Base-by-base conservation (phyloP, 2,329 filamentous ascomycete species). In the Iodosphaeria phyllophila region DNA sequence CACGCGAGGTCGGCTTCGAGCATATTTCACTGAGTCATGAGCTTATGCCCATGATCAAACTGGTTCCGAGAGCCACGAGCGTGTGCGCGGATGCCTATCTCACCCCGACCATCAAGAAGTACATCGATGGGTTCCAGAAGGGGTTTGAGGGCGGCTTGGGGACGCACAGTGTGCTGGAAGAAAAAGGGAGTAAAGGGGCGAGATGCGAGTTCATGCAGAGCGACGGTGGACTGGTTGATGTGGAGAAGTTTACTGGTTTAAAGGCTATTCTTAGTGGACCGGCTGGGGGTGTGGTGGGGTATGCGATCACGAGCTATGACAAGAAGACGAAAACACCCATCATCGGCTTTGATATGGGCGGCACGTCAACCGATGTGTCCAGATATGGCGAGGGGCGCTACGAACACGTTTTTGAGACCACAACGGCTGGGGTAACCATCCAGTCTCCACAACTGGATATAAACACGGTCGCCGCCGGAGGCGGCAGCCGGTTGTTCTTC, bases 151-250 rank as follows among this genome's bases (percentile, higher is more conserved):
- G 83, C 7, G 78, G 79, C 0, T 54, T 93, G 1, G 82, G 82
- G 3, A 73, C 69, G 0, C 67, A 74, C 37, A 80, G 72, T 31
- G 74, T 89, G 4, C 71, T 74, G 45, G 54, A 66, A 10, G 64
- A 74, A 31, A 48, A 55, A 15, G 75, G 73, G 0, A 48, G 56
- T 5, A 75, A 64, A 37, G 76, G 75, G 4, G 78, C 80, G 4
- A 60, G 84, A 33, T 93, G 84, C 51, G 83, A 93, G 45, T 92
- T 93, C 37, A 92, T 92, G 83, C 82, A 92, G 46, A 83, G 75
- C 7, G 79, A 91, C 34, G 80, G 79, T 13, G 69, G 70, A 0
- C 45, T 74, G 2, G 67, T 74, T 0, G 76, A 83, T 33, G 75
- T 83, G 0, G 71, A 78, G 28, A 73, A 68, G 35, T 92, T 93